Conservation (phyloP, 2,329 filamentous ascomycete species). For the Thelonectria rubi region DNA sequence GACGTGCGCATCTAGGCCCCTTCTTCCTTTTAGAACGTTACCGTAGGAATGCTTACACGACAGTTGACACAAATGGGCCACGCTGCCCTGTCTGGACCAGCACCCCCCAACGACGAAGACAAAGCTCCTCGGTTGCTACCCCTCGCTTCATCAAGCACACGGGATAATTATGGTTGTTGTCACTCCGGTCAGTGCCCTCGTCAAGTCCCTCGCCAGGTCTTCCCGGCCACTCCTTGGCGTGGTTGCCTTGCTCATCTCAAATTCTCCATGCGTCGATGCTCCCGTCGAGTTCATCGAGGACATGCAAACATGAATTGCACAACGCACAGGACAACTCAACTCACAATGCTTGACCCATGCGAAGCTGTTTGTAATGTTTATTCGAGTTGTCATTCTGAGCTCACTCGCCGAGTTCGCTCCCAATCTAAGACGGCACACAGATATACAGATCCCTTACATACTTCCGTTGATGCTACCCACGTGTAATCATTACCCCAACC, state of each 20-base stretch:
- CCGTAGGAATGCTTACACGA: slow-evolving; percentile 1
- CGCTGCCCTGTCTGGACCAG: background rate
- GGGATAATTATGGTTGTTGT: background rate
- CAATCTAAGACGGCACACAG: background rate
- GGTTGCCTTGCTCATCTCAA: slow-evolving; percentile 12
- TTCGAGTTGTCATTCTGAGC: slow-evolving; percentile 1
- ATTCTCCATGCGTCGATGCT: slow-evolving; percentile 14
- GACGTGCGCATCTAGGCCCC: slow-evolving; percentile 10
- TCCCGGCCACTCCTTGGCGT: slow-evolving; percentile 3
- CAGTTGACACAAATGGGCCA: background rate
- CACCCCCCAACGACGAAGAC: background rate
- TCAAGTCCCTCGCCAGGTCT: slow-evolving; percentile 13
- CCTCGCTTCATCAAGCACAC: background rate
- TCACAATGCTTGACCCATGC: slow-evolving; percentile 1
- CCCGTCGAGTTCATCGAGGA: background rate
- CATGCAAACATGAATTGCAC: background rate
- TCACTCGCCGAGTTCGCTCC: slow-evolving; percentile 7
- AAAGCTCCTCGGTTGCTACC: slow-evolving; percentile 1
- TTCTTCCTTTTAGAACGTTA: background rate
- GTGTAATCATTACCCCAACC: background rate
- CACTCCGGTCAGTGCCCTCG: slow-evolving; percentile 17
- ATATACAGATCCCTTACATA: background rate
- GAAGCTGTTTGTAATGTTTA: slow-evolving; percentile 7
- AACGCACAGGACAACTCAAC: slow-evolving; percentile 14
- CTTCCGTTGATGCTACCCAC: slow-evolving; percentile 1